Base-by-base conservation (phyloP, 495 filamentous ascomycete species). In the Aspergillus steynii region DNA sequence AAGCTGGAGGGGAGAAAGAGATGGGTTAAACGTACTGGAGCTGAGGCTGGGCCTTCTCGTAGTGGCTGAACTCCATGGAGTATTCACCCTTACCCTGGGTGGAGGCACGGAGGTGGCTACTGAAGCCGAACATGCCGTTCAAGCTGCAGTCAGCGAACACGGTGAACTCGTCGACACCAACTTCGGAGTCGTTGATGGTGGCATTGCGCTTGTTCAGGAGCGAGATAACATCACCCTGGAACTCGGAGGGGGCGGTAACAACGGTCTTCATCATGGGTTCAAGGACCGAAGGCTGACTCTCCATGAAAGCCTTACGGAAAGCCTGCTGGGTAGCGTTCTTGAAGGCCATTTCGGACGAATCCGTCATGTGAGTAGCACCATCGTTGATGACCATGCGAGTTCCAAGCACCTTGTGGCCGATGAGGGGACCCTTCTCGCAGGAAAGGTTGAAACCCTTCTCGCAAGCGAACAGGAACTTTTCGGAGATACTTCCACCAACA, bases 51-150 rank as follows among this genome's bases (percentile, higher is more conserved):
- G 94, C 90, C 56, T 90, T 82, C 58, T 88, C 86, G 72, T 99
- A 98, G 78, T 98, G 93, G 71, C 88, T 91, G 75, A 98, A 99
- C 81, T 99, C 96, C 96, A 99, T 99, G 62, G 83, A 88, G 68
- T 97, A 99, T 81, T 99, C 96, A 65, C 96, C 96, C 83, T 99
- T 99, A 56, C 95, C 96, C 80, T 99, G 96, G 9, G 94, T 97
- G 27, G 92, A 90, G 4, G 96, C 96, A 63, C 96, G 84, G 74
- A 99, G 78, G 76, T 96, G 88, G 45, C 84, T 87, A 60, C 86
- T 91, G 78, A 99, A 97, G 56, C 96, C 96, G 76, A 99, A 99
- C 96, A 99, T 98, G 66, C 86, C 85, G 70, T 97, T 95, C 73
- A 99, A 74, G 70, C 86, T 90, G 80, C 93, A 97, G 74, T 97